phyloP scores from a whole-genome alignment of 2,329 filamentous ascomycete genomes.

The Harringtonia aguacate region DNA sequence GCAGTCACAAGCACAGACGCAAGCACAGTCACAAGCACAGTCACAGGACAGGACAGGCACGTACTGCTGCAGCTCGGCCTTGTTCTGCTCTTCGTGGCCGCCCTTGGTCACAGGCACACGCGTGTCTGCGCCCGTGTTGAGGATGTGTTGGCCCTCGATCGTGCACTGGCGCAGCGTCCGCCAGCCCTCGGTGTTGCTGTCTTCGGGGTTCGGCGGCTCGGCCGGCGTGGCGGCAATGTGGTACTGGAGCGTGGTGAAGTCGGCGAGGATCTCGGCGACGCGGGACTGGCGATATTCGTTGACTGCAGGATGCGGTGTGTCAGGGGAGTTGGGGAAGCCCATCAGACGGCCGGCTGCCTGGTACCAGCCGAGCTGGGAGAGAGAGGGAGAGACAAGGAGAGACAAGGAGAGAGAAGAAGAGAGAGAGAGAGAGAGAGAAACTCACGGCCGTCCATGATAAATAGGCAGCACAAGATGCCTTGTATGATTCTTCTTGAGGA shows the following conservation, averaged over 20 bases:
- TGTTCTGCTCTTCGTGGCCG: conserved; percentile 47
- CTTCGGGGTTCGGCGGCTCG: conserved; percentile 42
- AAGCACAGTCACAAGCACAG: too few species aligned
- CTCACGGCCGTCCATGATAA: conserved; percentile 13
- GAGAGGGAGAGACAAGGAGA: neutral
- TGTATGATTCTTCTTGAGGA: neutral
- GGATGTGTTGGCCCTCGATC: conserved; percentile 52
- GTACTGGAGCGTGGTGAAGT: conserved; percentile 52
- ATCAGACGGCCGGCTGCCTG: too few species aligned
- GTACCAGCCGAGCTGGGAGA: neutral
- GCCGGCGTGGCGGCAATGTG: conserved; percentile 47
- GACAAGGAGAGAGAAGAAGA: neutral
- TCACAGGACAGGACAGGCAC: conserved; percentile 16
- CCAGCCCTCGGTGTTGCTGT: conserved; percentile 56
- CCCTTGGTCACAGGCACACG: conserved; percentile 42
- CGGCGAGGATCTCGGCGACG: conserved; percentile 50
- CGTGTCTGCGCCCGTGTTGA: conserved; percentile 53
- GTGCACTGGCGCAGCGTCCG: conserved; percentile 50
- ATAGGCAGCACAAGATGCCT: too few species aligned
- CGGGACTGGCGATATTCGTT: conserved; percentile 49
- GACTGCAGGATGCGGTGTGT: conserved; percentile 26
- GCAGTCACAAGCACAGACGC: neutral
- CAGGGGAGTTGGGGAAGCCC: too few species aligned
- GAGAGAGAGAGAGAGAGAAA: neutral
- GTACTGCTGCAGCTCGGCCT: conserved; percentile 53